Evolutionary conservation across 345 rosid genomes (phyloP).

Genomic region (Erysimum cheiranthoides): DNA sequence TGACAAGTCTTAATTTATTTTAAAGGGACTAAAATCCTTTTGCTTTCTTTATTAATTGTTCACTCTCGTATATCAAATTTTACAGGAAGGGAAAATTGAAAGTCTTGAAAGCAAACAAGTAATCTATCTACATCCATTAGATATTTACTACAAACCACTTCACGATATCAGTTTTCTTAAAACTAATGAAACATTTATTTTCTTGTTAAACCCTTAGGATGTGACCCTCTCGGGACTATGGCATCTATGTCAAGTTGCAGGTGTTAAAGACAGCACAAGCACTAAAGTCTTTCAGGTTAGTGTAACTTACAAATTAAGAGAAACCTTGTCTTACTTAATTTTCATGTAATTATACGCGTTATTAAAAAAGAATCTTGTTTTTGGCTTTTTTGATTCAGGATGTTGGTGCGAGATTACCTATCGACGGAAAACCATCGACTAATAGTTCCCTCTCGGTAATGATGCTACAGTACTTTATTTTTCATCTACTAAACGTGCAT

Average conservation of each 20-base stretch:
- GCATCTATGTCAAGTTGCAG: constrained; percentile 75
- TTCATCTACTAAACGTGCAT: not conserved
- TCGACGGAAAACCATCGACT: constrained; percentile 50
- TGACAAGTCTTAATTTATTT: not conserved
- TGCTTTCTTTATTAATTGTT: not conserved
- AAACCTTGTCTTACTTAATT: constrained; percentile 4
- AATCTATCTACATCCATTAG: constrained; percentile 14
- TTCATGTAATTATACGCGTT: not conserved
- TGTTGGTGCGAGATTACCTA: constrained; percentile 55
- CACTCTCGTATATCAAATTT: constrained; percentile 25
- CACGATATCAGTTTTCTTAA: not conserved
- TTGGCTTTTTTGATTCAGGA: constrained; percentile 52
- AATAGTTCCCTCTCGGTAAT: constrained; percentile 49
- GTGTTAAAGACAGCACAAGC: constrained; percentile 57
- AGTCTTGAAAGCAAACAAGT: constrained; percentile 86
- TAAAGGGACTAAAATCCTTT: constrained; percentile 2
- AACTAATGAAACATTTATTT: constrained; percentile 6
- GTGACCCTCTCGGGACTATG: constrained; percentile 74
- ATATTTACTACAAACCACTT: constrained; percentile 4
- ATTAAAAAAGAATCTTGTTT: constrained; percentile 28
- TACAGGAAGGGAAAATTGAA: constrained; percentile 86
- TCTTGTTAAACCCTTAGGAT: constrained; percentile 53
- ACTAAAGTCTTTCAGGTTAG: constrained; percentile 61
- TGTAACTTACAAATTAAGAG: not conserved
- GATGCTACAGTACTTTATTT: not conserved